Evolutionary conservation across 768 basidiomycete genomes (phyloP), one percentile per base, ranked within the genome.

Genomic region (Lactarius psammicola): DNA sequence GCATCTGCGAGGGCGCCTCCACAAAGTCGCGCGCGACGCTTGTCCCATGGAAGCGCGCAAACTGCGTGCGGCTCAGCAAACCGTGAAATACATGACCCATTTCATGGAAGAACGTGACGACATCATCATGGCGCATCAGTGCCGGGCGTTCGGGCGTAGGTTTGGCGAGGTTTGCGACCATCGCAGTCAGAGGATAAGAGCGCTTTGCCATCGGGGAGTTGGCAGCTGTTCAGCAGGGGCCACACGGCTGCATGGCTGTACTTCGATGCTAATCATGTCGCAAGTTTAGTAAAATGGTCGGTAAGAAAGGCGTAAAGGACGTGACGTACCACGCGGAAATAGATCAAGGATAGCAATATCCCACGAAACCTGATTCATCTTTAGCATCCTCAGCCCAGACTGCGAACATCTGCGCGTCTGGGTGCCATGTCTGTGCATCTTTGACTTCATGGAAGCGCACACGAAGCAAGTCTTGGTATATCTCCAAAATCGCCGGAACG

Each of bases 81-180:
- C 78, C 78, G 67, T 81, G 80, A 74, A 79, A 80, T 31, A 78
- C 80, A 65, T 82, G 79, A 6, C 76, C 91, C 88, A 92, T 90
- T 76, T 94, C 93, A 70, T 95, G 93, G 84, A 94, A 93, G 78
- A 94, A 92, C 0, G 92, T 95, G 13, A 92, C 91, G 1, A 92
- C 92, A 64, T 93, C 90, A 70, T 88, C 87, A 67, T 94, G 91
- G n/a, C 84, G 79, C 91, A 95, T 90, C 40, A 94, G 78, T 23
- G 91, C 92, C 2, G 92, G 92, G 65, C 87, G 87, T 7, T 87
- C 85, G 1, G 87, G 84, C 1, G 91, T 92, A 4, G 90, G 82
- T 73, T 95, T 95, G 4, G 93, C 90, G 11, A 95, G 83, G 74
- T 94, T 95, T 44, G 94, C 93, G 8, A 95, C 94, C 93, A 95